Conservation (phyloP, 305 asterid genomes). For the Fraxinus latifolia region DNA sequence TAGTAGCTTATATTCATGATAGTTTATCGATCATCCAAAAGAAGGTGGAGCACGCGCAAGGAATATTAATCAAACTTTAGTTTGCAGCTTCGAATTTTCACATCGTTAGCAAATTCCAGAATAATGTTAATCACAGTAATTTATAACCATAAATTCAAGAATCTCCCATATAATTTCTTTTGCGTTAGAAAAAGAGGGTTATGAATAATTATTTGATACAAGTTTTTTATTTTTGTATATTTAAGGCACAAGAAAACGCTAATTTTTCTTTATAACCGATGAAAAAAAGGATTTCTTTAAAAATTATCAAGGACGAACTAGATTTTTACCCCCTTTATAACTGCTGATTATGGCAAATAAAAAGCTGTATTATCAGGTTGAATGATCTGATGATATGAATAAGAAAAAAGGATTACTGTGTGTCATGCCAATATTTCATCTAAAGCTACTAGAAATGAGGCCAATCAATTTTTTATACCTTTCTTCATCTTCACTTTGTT, state of each 20-base stretch:
- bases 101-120: background rate
- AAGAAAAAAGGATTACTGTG: background rate
- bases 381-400: too few relatives aligned
- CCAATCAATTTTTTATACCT: conserved; percentile 29
- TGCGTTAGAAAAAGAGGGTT: background rate
- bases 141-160: background rate
- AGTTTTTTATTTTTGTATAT: background rate
- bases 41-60: conserved; percentile 11
- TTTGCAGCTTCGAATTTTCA: conserved; percentile 10
- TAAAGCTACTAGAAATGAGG: background rate
- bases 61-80: background rate
- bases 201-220: too few relatives aligned
- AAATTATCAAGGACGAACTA: background rate
- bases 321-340: background rate
- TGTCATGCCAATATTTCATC: background rate
- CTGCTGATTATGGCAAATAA: background rate
- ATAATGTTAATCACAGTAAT: background rate
- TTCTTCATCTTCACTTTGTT: conserved; percentile 32
- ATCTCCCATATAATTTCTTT: background rate
- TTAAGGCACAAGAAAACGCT: background rate
- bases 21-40: background rate
- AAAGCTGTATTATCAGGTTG: background rate
- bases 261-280: background rate
- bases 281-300: too few relatives aligned
- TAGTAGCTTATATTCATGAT: background rate